phyloP scores from a whole-genome alignment of 441 rosid species.

The Gossypium gossypioides region DNA sequence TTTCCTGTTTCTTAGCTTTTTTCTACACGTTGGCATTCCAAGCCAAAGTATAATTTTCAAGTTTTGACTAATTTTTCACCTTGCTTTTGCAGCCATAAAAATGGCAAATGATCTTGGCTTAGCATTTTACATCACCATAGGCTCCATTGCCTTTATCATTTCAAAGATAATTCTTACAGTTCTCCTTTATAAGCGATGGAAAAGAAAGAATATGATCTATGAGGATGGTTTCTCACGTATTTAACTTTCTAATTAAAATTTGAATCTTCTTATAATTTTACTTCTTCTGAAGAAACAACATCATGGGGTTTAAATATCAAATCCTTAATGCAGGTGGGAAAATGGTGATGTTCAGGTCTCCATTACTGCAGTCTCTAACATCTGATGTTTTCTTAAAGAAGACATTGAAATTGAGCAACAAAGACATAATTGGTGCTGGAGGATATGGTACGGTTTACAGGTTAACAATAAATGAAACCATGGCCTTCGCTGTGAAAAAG shows the following conservation, averaged over 20 bases:
- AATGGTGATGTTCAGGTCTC: constrained; percentile 69
- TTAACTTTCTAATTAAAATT: background rate
- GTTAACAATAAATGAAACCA: constrained; percentile 38
- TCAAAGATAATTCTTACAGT: constrained; percentile 54
- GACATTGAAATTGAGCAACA: constrained; percentile 48
- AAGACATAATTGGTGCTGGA: constrained; percentile 71
- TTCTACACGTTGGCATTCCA: too few relatives aligned
- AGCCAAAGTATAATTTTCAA: background rate
- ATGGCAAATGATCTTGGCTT: constrained; percentile 44
- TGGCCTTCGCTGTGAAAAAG: constrained; percentile 60
- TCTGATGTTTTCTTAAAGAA: constrained; percentile 49
- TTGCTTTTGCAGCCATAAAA: background rate
- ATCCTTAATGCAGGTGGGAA: constrained; percentile 42
- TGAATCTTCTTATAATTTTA: background rate
- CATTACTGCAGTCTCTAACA: constrained; percentile 39
- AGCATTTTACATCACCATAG: constrained; percentile 48
- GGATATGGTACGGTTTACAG: constrained; percentile 75
- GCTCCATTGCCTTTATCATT: constrained; percentile 44
- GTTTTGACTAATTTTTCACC: background rate
- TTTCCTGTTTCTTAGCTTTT: too few relatives aligned
- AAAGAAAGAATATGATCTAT: constrained; percentile 31
- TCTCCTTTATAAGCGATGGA: constrained; percentile 62
- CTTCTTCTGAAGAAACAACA: background rate
- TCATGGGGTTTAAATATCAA: background rate
- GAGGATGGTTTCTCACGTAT: constrained; percentile 44